Conservation (phyloP, 2,329 filamentous ascomycete genomes). For the Diaporthe velutina region DNA sequence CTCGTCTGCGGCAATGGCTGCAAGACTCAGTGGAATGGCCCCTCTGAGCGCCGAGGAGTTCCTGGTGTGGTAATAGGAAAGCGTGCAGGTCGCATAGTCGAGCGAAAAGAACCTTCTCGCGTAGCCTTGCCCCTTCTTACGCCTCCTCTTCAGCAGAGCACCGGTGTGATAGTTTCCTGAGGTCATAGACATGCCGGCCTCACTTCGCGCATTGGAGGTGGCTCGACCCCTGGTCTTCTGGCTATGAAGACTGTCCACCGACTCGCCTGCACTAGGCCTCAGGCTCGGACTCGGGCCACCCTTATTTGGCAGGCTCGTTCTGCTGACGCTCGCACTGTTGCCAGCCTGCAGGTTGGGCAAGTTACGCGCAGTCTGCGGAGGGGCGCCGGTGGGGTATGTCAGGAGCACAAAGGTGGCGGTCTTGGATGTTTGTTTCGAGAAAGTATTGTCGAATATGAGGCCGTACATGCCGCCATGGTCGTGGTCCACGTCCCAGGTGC, state of each 20-base stretch:
- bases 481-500: conserved; percentile 82
- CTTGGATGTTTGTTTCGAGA: conserved; percentile 95
- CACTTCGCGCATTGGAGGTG: conserved; percentile 65
- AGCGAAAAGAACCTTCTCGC: conserved; percentile 95
- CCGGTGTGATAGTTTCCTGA: conserved; percentile 81
- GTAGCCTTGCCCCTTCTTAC: conserved; percentile 94
- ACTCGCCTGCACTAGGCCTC: conserved; percentile 63
- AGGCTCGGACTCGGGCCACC: conserved; percentile 56
- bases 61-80: conserved; percentile 96
- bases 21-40: conserved; percentile 90
- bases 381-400: conserved; percentile 87
- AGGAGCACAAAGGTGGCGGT: conserved; percentile 94
- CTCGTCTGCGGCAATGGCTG: conserved; percentile 91
- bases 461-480: conserved; percentile 93
- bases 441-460: conserved; percentile 98
- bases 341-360: conserved; percentile 69
- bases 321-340: conserved; percentile 56
- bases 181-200: conserved; percentile 55
- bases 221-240: conserved; percentile 57
- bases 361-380: conserved; percentile 81
- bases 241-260: conserved; percentile 72
- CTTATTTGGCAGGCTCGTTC: conserved; percentile 65
- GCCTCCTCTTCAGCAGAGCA: conserved; percentile 86
- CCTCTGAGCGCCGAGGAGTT: conserved; percentile 93
- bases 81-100: conserved; percentile 91